Evolutionary conservation across 179 eudicot species (phyloP).

Genomic region (Patellifolia procumbens): DNA sequence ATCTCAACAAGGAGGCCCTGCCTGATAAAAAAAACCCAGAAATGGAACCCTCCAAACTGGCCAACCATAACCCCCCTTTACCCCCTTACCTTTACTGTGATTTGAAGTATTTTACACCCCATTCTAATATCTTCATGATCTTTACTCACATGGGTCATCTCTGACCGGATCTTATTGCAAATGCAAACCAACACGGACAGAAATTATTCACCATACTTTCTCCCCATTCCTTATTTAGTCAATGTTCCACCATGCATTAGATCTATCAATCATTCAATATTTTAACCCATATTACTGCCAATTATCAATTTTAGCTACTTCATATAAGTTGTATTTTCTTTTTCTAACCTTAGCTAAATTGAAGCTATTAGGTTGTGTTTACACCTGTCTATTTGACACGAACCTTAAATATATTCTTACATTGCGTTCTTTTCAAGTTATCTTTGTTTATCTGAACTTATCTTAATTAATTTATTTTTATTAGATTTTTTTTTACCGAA

Average conservation of each 20-base stretch:
- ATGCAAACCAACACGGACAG: neutral
- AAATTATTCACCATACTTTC: neutral
- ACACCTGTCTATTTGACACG: too few species aligned
- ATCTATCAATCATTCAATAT: neutral
- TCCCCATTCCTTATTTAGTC: neutral
- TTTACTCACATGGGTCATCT: constrained; percentile 38
- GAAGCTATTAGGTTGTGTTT: too few species aligned
- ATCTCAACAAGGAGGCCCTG: neutral
- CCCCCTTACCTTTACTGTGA: neutral
- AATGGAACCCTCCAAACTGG: neutral
- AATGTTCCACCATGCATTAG: neutral
- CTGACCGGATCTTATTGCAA: constrained; percentile 7
- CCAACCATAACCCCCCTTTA: neutral
- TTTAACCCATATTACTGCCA: neutral
- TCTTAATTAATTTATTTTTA: too few species aligned
- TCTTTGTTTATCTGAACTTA: too few species aligned
- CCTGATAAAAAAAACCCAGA: neutral
- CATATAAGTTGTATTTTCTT: too few species aligned
- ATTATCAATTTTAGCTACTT: neutral
- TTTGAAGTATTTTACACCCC: constrained; percentile 42
- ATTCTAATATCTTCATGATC: constrained; percentile 29
- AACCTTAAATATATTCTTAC: too few species aligned
- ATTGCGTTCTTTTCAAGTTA: too few species aligned
- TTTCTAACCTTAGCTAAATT: too few species aligned
- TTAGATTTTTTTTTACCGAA: too few species aligned